Evolutionary conservation across 805 yeast genomes (phyloP), one percentile per base, ranked within the genome.

Genomic region (Myxozyma vanderwaltii): DNA sequence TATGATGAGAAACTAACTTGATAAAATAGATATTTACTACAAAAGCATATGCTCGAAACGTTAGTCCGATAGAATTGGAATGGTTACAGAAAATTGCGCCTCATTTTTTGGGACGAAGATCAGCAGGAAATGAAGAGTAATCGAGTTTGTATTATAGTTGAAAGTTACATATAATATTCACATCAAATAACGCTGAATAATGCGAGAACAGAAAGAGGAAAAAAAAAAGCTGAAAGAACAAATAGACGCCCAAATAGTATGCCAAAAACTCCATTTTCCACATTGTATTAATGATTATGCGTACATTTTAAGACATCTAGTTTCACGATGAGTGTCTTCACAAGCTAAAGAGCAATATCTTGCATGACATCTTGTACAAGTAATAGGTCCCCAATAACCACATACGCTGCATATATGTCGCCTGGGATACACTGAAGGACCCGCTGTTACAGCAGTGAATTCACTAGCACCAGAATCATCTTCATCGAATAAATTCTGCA

Each of bases 31-130:
- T 64, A 5, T 92, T 82, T 71, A 94, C 99, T 0, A 82, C 91
- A 13, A 90, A 90, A 72, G 96, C 96, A 0, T 94, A 91, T 69
- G 98, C 96, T 0, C 79, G 99, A 67, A 86, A 79, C 63, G 96
- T 91, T n/a, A 85, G 91, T 50, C 84, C 86, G 15, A 81, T 94
- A 26, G 88, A 89, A 69, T 74, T 89, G 55, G 81, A 83, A 15
- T 92, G 98, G 98, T 74, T 94, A 50, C 92, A 88, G 69, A 94
- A 88, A 63, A 79, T 85, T 1, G 88, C 91, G 0, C 90, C 90
- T 0, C 86, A 85, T 63, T 69, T 83, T 23, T 73, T 84, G 47
- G 83, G 85, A 17, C 75, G 79, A 6, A 66, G 75, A 50, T 36
- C 60, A 12, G 60, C 65, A 8, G 65, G 58, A 19, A 31, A 31